Percentiles rank a stretch among this genome's conserved stretches.
These are phyloP conservation scores for Pseudogymnoascus sp. DNA, from an alignment of 2,329 filamentous ascomycete species.

Conservation along the genomic window DNA sequence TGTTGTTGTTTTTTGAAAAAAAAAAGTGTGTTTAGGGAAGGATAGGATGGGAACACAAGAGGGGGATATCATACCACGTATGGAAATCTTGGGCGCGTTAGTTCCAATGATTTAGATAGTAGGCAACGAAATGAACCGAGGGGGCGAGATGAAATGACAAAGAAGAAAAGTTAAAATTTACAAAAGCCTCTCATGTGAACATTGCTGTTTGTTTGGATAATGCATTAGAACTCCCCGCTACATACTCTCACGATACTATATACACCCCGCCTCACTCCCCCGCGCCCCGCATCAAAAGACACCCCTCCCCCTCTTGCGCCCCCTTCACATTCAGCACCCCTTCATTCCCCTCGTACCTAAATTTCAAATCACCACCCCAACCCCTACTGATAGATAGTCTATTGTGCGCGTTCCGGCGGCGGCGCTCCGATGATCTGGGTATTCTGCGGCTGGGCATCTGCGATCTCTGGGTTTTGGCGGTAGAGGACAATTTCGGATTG, in stretches of 20 bases:
- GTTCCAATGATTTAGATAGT: too few relatives aligned
- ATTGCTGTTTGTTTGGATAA: background rate
- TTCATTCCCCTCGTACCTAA: too few relatives aligned
- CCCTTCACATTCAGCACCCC: background rate
- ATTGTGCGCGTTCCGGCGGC: constrained; percentile 23
- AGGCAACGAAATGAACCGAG: too few relatives aligned
- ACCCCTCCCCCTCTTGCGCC: background rate
- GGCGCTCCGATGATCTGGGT: constrained; percentile 28
- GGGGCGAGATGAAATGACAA: too few relatives aligned
- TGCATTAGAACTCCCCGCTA: constrained; percentile 2
- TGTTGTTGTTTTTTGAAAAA: too few relatives aligned
- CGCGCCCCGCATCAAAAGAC: background rate
- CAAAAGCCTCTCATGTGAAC: background rate
- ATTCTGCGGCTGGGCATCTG: constrained; percentile 25
- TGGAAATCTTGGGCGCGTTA: too few relatives aligned
- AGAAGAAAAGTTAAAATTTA: too few relatives aligned
- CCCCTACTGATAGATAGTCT: background rate
- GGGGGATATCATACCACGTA: too few relatives aligned
- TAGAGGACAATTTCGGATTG: constrained; percentile 97
- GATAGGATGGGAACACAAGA: too few relatives aligned
- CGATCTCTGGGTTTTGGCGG: constrained; percentile 62
- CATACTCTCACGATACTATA: background rate
- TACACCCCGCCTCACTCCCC: background rate
- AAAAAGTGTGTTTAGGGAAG: background rate
- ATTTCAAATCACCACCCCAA: background rate